Percentiles rank a stretch among this genome's conserved stretches.
Conservation (phyloP, 2,329 filamentous ascomycete species). For the Pyrenophora graminea region DNA sequence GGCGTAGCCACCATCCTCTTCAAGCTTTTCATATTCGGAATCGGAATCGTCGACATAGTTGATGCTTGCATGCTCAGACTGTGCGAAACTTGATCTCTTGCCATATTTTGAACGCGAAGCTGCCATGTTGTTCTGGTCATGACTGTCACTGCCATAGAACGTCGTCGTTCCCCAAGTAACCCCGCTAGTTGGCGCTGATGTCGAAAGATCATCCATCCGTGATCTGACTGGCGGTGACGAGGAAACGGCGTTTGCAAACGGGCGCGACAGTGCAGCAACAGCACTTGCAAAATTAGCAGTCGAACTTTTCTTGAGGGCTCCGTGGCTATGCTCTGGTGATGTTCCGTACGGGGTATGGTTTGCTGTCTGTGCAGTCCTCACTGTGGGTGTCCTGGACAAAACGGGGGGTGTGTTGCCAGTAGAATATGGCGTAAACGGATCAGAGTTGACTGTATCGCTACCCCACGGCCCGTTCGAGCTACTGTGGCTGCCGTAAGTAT, state of each 20-base stretch:
- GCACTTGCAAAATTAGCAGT: constrained; percentile 48
- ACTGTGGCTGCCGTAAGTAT: constrained; percentile 53
- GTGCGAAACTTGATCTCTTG: constrained; percentile 46
- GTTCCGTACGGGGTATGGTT: constrained; percentile 49
- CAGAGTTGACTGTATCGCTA: constrained; percentile 45
- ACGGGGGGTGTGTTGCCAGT: constrained; percentile 58
- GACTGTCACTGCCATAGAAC: constrained; percentile 43
- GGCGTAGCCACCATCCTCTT: constrained; percentile 14
- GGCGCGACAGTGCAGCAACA: constrained; percentile 47
- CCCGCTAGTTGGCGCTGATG: constrained; percentile 48
- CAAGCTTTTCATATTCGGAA: constrained; percentile 34
- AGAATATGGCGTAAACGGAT: constrained; percentile 57
- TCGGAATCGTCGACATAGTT: constrained; percentile 42
- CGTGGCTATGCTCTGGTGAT: constrained; percentile 47
- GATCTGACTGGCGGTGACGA: constrained; percentile 46
- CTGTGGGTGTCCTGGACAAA: constrained; percentile 46
- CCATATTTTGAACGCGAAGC: constrained; percentile 42
- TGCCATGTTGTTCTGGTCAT: constrained; percentile 32
- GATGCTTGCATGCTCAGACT: constrained; percentile 36
- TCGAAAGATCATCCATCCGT: constrained; percentile 47
- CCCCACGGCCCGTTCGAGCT: constrained; percentile 58
- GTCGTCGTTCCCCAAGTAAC: constrained; percentile 55
- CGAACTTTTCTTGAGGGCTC: constrained; percentile 36
- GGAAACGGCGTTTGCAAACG: constrained; percentile 44
- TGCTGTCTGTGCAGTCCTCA: constrained; percentile 41